phyloP scores from a whole-genome alignment of 1,284 basidiomycete genomes.

The Ceratobasidium sp. region DNA sequence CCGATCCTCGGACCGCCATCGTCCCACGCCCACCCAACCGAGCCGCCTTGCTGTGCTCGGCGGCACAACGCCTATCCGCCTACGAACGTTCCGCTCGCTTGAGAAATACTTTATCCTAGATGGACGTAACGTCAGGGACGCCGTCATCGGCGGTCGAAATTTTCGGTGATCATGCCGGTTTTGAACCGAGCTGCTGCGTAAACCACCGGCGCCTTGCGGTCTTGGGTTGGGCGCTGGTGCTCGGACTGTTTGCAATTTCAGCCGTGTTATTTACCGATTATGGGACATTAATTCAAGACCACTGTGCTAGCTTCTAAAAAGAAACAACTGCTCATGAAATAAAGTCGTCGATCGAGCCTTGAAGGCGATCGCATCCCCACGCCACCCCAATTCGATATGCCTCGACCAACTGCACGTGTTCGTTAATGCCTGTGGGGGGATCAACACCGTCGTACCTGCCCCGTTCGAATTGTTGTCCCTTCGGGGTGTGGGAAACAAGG shows the following conservation, averaged over 20 bases:
- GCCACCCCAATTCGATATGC: constrained; percentile 20
- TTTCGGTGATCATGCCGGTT: neutral
- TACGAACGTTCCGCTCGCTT: constrained; percentile 10
- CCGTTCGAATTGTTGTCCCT: constrained; percentile 1
- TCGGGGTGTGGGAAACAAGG: constrained; percentile 28
- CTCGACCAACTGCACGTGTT: constrained; percentile 16
- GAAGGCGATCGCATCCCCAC: neutral
- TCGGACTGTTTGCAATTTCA: constrained; percentile 15
- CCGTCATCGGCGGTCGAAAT: neutral
- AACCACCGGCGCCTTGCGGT: neutral
- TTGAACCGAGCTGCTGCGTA: neutral
- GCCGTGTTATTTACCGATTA: constrained; percentile 6
- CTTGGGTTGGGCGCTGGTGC: neutral
- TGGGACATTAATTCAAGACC: neutral
- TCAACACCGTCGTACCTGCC: neutral
- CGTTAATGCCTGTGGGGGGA: neutral
- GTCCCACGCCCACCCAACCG: constrained; percentile 7
- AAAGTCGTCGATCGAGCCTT: neutral
- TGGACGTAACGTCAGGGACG: neutral
- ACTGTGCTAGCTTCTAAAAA: neutral
- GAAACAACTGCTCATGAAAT: constrained; percentile 17
- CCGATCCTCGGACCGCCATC: neutral
- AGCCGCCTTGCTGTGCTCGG: constrained; percentile 6
- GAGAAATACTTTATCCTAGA: constrained; percentile 10
- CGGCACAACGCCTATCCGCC: neutral